Percentiles rank a stretch among this genome's conserved stretches.
phyloP scores from a whole-genome alignment of 371 early-diverging fungal genomes.

The Rhizomucor pusillus region DNA sequence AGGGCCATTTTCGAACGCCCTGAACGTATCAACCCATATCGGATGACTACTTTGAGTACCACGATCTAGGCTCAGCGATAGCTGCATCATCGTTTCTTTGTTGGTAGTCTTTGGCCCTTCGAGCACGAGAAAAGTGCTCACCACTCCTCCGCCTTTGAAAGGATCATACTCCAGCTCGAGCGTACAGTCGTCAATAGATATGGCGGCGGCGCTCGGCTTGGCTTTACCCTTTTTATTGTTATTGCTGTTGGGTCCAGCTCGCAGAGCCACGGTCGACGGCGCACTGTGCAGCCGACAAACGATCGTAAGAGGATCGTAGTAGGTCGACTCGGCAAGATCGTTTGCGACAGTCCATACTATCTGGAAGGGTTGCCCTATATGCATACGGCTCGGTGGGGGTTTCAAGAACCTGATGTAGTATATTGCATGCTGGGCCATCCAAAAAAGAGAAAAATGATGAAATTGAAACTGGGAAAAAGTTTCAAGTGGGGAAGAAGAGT shows the following conservation, averaged over 20 bases:
- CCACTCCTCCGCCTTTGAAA: conserved; percentile 29
- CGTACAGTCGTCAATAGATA: too few species aligned
- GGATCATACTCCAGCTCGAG: conserved; percentile 26
- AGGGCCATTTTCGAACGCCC: conserved; percentile 3
- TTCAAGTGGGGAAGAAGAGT: too few species aligned
- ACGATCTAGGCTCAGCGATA: conserved; percentile 11
- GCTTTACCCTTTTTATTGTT: background rate
- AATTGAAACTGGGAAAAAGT: too few species aligned
- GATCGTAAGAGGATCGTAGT: conserved; percentile 23
- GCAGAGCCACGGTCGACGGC: background rate
- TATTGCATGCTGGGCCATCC: background rate
- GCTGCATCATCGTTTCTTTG: conserved; percentile 7
- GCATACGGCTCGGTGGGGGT: conserved; percentile 29
- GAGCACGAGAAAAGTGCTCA: conserved; percentile 21
- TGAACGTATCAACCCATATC: conserved; percentile 18
- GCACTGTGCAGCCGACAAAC: background rate
- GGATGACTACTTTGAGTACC: conserved; percentile 10
- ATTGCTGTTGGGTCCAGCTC: background rate
- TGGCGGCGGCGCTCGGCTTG: too few species aligned
- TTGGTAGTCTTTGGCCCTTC: conserved; percentile 3
- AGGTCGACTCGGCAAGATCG: conserved; percentile 42
- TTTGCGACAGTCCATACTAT: conserved; percentile 47
- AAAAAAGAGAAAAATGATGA: too few species aligned
- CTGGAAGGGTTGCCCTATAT: conserved; percentile 32
- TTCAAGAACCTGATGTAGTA: conserved; percentile 43